Base-by-base conservation (phyloP, 768 basidiomycete species). In the Leucosporidium scottii region DNA sequence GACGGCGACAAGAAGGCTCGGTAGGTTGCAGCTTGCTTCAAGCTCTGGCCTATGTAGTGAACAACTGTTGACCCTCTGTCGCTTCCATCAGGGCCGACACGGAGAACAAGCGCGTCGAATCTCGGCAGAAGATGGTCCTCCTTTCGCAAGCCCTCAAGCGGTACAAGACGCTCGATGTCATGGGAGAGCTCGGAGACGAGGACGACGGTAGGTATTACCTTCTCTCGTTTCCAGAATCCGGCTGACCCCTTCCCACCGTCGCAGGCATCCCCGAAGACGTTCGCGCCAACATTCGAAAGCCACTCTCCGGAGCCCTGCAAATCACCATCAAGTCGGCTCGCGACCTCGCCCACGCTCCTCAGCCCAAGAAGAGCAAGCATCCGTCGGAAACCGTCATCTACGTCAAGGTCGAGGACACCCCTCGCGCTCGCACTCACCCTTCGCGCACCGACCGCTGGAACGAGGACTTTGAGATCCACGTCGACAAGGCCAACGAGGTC, bases 401-500 rank as follows among this genome's bases (percentile, higher is more conserved):
- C 44, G 85, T 98, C 80, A 96, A 97, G 76, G 89, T 98, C 17
- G 96, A 99, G 81, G 93, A 94, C 27, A 92, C 90, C 25, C 90
- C 93, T 74, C 84, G 90, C 20, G 94, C 91, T 7, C 86, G 87
- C 65, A 93, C 93, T 0, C 92, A 94, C 77, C 90, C 91, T 12
- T 87, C 92, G 15, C 87, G 92, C 67, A 96, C 88, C 34, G 96
- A 98, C 79, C 87, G 90, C 55, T 99, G 96, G 96, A 91, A 91
- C 77, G 93, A 99, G 79, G 90, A 93, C 67, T 97, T 98, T 70
- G 92, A 94, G 78, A 91, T 99, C 67, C 83, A 87, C 0, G 90
- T 98, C 50, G 94, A 98, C 81, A 98, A 98, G 79, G 93, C 94
- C 20, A 97, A 94, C 77, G 96, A 99, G 82, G 89, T 97, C 59